phyloP scores from a whole-genome alignment of 306 rosid genomes.

The Cyamopsis tetragonoloba region DNA sequence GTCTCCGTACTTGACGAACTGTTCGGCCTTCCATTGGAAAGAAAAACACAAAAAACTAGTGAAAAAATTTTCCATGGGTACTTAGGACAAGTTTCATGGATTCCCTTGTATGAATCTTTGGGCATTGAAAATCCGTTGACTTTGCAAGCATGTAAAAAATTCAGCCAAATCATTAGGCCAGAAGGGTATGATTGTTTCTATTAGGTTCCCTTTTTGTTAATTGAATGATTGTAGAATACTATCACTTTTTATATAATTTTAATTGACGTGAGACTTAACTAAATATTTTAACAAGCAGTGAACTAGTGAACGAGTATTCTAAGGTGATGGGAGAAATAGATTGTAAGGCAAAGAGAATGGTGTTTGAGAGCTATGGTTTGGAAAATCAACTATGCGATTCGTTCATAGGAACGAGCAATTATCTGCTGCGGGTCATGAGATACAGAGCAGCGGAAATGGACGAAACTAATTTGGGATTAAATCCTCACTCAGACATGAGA shows the following conservation, averaged over 20 bases:
- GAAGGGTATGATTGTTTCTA: conserved; percentile 30
- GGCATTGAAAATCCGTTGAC: conserved; percentile 27
- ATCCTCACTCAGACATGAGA: conserved; percentile 34
- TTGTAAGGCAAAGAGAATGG: conserved; percentile 26
- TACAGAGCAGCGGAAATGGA: conserved; percentile 17
- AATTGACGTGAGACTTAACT: too few relatives aligned
- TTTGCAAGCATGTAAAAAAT: conserved; percentile 24
- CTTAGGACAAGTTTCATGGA: conserved; percentile 24
- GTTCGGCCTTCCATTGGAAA: conserved; percentile 31
- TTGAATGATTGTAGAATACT: too few relatives aligned
- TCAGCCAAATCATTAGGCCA: conserved; percentile 31
- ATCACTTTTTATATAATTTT: too few relatives aligned
- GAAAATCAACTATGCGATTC: conserved; percentile 10
- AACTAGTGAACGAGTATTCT: conserved; percentile 12
- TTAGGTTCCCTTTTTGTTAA: conserved; percentile 2
- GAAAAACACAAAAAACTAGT: conserved; percentile 27
- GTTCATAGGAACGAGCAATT: conserved; percentile 22
- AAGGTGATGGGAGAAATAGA: conserved; percentile 28
- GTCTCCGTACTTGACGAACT: conserved; percentile 17
- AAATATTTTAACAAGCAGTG: too few relatives aligned
- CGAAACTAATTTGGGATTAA: conserved; percentile 26
- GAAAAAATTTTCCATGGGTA: conserved; percentile 37
- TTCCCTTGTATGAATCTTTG: conserved; percentile 42
- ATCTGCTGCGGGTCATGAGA: conserved; percentile 29
- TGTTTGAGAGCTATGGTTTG: conserved; percentile 44